phyloP scores from a whole-genome alignment of 768 basidiomycete species.

The Hebeloma cylindrosporum region DNA sequence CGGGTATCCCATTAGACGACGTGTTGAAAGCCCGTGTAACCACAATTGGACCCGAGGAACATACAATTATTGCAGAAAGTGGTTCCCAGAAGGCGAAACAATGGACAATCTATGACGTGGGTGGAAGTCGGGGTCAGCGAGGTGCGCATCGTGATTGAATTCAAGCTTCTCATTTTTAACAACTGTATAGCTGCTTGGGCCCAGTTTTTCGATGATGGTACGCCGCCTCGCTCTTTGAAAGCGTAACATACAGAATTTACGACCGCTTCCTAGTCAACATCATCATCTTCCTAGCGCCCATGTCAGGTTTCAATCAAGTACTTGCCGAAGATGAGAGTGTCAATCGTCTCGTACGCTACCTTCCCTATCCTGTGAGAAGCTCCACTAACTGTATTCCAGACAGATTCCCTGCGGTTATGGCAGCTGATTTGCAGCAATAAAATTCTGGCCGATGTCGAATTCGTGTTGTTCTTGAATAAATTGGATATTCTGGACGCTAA shows the following conservation, averaged over 20 bases:
- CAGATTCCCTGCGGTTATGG: conserved; percentile 60
- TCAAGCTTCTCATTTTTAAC: neutral
- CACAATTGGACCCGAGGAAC: conserved; percentile 66
- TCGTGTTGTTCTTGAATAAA: conserved; percentile 66
- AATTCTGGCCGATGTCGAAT: conserved; percentile 49
- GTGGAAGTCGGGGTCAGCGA: conserved; percentile 57
- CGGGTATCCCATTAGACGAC: conserved; percentile 42
- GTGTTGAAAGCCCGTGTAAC: conserved; percentile 63
- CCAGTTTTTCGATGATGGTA: conserved; percentile 69
- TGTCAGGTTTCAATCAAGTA: conserved; percentile 65
- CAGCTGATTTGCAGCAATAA: conserved; percentile 59
- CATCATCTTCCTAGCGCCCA: conserved; percentile 66
- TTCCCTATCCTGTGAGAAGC: neutral
- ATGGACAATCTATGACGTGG: conserved; percentile 71
- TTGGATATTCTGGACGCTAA: conserved; percentile 58
- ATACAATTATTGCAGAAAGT: conserved; percentile 50
- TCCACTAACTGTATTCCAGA: conserved; percentile 29
- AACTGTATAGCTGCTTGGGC: conserved; percentile 58
- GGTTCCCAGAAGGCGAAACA: conserved; percentile 36
- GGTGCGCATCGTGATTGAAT: conserved; percentile 32
- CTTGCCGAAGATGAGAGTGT: conserved; percentile 56
- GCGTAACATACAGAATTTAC: neutral
- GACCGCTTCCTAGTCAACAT: conserved; percentile 44
- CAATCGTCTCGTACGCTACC: conserved; percentile 54
- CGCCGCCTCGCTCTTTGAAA: conserved; percentile 9